These are phyloP conservation scores for Trichoderma endophyticum DNA, from an alignment of 2,329 filamentous ascomycete genomes.

Conservation along the genomic window DNA sequence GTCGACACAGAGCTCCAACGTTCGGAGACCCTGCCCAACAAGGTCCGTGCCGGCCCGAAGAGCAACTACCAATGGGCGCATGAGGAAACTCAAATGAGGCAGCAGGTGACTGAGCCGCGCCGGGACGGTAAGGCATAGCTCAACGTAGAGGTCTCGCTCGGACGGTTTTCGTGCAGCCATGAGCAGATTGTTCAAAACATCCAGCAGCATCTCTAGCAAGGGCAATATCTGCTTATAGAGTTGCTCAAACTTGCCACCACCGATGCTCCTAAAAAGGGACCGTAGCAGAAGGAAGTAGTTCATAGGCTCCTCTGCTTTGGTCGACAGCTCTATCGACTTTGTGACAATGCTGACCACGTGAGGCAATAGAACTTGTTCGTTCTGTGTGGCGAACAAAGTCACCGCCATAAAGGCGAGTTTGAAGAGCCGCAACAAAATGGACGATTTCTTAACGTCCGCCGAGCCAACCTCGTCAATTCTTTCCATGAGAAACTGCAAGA, in stretches of 20 bases:
- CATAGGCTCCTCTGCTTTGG: conserved; percentile 93
- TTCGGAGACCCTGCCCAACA: conserved; percentile 89
- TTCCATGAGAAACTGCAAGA: conserved; percentile 95
- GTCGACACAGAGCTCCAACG: conserved; percentile 93
- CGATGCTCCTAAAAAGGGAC: conserved; percentile 93
- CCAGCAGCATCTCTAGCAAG: conserved; percentile 92
- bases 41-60: conserved; percentile 87
- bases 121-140: conserved; percentile 92
- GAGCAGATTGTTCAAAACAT: conserved; percentile 93
- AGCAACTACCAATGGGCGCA: conserved; percentile 96
- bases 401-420: conserved; percentile 99
- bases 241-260: conserved; percentile 94
- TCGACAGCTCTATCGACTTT: conserved; percentile 93
- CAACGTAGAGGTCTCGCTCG: conserved; percentile 93
- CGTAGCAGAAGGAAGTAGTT: conserved; percentile 95
- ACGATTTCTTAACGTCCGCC: conserved; percentile 85
- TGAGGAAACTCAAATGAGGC: conserved; percentile 92
- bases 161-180: conserved; percentile 84
- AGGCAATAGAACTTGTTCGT: conserved; percentile 90
- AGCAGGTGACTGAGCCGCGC: conserved; percentile 90
- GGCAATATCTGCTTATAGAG: conserved; percentile 98
- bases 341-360: conserved; percentile 98
- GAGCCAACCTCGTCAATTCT: conserved; percentile 93
- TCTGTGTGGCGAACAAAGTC: conserved; percentile 88
- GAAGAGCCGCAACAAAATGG: conserved; percentile 88